phyloP scores from a whole-genome alignment of 768 basidiomycete species.

The Agaricus subrufescens region DNA sequence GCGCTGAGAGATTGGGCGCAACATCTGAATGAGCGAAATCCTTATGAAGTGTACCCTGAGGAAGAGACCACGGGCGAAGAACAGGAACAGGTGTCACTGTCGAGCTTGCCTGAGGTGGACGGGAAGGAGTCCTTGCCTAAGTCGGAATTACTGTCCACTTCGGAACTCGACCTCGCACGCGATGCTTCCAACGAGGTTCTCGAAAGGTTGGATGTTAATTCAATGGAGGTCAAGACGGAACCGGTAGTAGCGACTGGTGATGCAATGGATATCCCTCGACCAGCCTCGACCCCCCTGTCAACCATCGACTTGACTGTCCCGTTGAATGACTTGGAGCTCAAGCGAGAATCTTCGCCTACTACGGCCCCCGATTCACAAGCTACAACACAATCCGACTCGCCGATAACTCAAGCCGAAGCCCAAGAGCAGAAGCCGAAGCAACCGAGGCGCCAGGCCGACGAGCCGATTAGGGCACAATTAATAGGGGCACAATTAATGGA shows the following conservation, averaged over 20 bases:
- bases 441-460: background rate
- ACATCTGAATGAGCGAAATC: conserved; percentile 16
- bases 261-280: background rate
- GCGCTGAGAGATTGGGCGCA: conserved; percentile 21
- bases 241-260: too few species aligned
- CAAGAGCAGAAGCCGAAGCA: background rate
- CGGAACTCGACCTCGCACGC: background rate
- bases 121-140: background rate
- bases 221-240: background rate
- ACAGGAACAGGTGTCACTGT: background rate
- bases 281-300: background rate
- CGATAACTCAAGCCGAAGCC: too few species aligned
- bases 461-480: background rate
- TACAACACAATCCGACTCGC: too few species aligned
- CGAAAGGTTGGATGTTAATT: background rate
- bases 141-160: background rate
- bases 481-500: background rate
- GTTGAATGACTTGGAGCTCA: background rate
- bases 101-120: too few species aligned
- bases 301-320: background rate
- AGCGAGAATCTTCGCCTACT: too few species aligned
- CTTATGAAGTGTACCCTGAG: conserved; percentile 19
- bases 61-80: background rate
- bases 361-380: too few species aligned
- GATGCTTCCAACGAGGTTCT: background rate